phyloP scores from a whole-genome alignment of 495 filamentous ascomycete species.

The Bathelium albidoporum region DNA sequence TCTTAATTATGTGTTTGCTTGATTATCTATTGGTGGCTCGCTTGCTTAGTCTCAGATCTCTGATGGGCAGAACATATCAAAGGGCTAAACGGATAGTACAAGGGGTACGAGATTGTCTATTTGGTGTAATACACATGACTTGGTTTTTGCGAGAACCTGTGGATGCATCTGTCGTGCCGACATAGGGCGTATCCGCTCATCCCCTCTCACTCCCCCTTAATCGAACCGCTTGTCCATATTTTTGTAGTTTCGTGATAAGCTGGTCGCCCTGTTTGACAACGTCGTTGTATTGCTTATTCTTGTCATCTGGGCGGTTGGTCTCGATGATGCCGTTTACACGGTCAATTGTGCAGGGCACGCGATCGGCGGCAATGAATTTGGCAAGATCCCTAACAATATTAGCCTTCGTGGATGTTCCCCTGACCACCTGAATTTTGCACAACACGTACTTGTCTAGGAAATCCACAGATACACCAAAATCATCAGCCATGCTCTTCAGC shows the following conservation, averaged over 20 bases:
- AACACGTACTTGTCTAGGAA: conserved; percentile 75
- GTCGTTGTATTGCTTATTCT: conserved; percentile 94
- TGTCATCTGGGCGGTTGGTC: conserved; percentile 93
- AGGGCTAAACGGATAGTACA: neutral
- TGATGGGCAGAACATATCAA: neutral
- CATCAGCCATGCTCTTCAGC: conserved; percentile 85
- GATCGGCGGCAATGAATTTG: conserved; percentile 91
- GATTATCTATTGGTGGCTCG: too few relatives aligned
- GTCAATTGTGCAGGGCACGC: conserved; percentile 93
- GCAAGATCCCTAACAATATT: conserved; percentile 62
- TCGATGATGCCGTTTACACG: conserved; percentile 96
- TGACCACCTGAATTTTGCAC: conserved; percentile 11
- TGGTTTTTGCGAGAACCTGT: neutral
- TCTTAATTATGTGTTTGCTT: too few relatives aligned
- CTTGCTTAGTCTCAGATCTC: too few relatives aligned
- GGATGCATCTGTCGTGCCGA: neutral
- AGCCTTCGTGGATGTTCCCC: conserved; percentile 8
- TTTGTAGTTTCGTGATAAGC: conserved; percentile 96
- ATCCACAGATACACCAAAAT: conserved; percentile 93
- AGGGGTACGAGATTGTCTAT: neutral
- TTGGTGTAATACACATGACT: neutral
- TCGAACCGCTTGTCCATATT: conserved; percentile 93
- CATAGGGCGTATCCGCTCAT: conserved; percentile 18
- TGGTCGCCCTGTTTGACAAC: conserved; percentile 95
- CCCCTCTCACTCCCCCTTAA: conserved; percentile 87